phyloP scores from a whole-genome alignment of 2,329 filamentous ascomycete species.

The Aureobasidium lini region DNA sequence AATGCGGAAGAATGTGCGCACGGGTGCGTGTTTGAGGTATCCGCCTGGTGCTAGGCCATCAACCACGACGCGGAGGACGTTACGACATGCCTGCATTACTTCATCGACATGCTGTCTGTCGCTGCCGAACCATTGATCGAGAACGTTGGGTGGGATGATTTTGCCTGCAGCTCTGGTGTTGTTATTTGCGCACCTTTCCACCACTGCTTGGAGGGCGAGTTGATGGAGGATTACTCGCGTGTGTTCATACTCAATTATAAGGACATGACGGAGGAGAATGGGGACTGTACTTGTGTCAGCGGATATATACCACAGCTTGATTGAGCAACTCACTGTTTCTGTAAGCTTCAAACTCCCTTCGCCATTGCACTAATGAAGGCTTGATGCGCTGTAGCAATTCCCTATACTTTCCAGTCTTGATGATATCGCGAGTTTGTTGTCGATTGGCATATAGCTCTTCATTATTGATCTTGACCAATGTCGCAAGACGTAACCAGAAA shows the following conservation, averaged over 20 bases:
- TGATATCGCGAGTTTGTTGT: slow-evolving; percentile 80
- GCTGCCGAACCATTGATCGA: slow-evolving; percentile 47
- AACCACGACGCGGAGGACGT: slow-evolving; percentile 68
- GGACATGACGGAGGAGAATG: slow-evolving; percentile 59
- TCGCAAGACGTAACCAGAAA: slow-evolving; percentile 90
- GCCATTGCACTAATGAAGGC: slow-evolving; percentile 71
- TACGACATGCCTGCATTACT: slow-evolving; percentile 70
- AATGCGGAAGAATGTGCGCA: slow-evolving; percentile 79
- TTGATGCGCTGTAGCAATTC: slow-evolving; percentile 73
- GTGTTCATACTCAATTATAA: slow-evolving; percentile 93
- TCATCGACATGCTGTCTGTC: slow-evolving; percentile 58
- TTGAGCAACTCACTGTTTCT: slow-evolving; percentile 38
- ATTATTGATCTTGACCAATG: slow-evolving; percentile 86
- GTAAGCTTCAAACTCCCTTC: slow-evolving; percentile 72
- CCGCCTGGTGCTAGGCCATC: slow-evolving; percentile 66
- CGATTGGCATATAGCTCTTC: slow-evolving; percentile 80
- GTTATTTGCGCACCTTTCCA: slow-evolving; percentile 74
- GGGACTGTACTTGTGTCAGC: no score
- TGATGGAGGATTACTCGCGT: slow-evolving; percentile 93
- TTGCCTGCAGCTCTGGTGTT: slow-evolving; percentile 30
- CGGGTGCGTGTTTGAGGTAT: slow-evolving; percentile 74
- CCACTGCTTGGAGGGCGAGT: slow-evolving; percentile 84
- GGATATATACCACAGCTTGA: no score
- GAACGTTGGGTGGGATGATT: slow-evolving; percentile 38
- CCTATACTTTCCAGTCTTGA: slow-evolving; percentile 78